Base-by-base conservation (phyloP, 352 stramenopile genomes). In the Phytopythium montanum region DNA sequence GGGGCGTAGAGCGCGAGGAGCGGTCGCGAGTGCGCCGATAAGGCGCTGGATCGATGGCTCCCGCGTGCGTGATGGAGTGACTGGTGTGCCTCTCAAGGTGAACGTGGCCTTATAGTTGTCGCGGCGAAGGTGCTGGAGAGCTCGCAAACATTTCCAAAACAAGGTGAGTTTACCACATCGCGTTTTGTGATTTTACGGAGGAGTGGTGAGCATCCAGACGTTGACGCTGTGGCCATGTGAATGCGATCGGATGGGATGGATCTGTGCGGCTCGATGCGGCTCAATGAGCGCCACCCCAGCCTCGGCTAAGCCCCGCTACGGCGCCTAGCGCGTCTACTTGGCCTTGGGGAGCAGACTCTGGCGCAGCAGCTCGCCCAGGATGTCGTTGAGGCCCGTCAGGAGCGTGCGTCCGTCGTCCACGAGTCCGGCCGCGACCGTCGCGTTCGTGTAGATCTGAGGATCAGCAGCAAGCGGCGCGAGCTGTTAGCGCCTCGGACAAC, bases 401-500 rank as follows among this genome's bases (percentile, higher is more conserved):
- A 99, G 98, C 56, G 91, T 94, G 51, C 97, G 86, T 38, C 94
- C 88, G 70, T 99, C 98, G 68, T 99, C 97, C 56, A 99, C 75
- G 39, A 99, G 80, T 3, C 98, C 98, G 39, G 98, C 97, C 14
- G 96, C 96, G n/a, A 99, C 85, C 29, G 98, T 89, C 52, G 95
- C 96, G 75, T 99, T 99, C 66, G 98, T 98, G 70, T 98, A 99
- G 45, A 99, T 85, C 85, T 99, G 90, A 64, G 93, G 68, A 13
- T 16, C 72, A 73, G 46, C 0, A 64, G 23, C n/a, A 62, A 19
- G 33, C 3, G 44, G 42, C 21, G 48, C 62, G 34, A 69, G 54
- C 14, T 8, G 25, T 53, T 21, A 54, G 26, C 26, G 5, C 33
- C 33, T 38, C 33, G 14, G 14, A 12, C 33, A 52, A 12, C 26